These are phyloP conservation scores for Talaromyces proteolyticus DNA, from an alignment of 495 filamentous ascomycete genomes.

Conservation along the genomic window DNA sequence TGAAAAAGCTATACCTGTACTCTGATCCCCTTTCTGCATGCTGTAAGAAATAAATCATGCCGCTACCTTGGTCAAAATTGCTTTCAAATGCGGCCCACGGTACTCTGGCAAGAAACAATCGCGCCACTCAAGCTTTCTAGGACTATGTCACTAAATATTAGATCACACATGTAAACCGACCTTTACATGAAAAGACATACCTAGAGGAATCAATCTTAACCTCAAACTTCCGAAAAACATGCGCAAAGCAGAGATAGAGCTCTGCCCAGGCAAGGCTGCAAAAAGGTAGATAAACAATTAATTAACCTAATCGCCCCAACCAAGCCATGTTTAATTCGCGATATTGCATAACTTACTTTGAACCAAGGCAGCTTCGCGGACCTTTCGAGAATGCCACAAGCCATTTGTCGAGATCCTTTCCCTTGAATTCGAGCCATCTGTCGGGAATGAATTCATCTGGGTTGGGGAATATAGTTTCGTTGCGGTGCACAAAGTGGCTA, in stretches of 20 bases:
- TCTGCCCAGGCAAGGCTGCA: constrained; percentile 13
- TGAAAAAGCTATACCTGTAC: too few relatives aligned
- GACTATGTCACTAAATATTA: background rate
- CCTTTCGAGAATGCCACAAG: constrained; percentile 17
- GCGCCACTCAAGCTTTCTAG: background rate
- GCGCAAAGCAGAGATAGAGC: constrained; percentile 9
- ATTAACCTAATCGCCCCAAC: background rate
- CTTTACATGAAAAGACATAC: constrained; percentile 5
- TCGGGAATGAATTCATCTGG: constrained; percentile 34
- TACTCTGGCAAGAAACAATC: constrained; percentile 5
- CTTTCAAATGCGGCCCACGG: constrained; percentile 3
- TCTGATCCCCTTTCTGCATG: background rate
- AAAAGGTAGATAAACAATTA: background rate
- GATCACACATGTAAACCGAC: background rate
- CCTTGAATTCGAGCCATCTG: constrained; percentile 30
- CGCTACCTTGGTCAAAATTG: background rate
- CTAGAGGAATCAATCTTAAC: constrained; percentile 8
- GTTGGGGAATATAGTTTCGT: constrained; percentile 30
- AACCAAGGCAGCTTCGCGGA: constrained; percentile 16
- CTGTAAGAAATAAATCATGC: background rate
- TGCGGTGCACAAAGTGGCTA: constrained; percentile 27
- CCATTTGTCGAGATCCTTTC: constrained; percentile 12
- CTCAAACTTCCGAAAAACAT: constrained; percentile 12
- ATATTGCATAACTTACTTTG: constrained; percentile 8
- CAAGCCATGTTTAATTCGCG: background rate